Base-by-base conservation (phyloP, 169 alveolate species). In the Cryptosporidium baileyi region DNA sequence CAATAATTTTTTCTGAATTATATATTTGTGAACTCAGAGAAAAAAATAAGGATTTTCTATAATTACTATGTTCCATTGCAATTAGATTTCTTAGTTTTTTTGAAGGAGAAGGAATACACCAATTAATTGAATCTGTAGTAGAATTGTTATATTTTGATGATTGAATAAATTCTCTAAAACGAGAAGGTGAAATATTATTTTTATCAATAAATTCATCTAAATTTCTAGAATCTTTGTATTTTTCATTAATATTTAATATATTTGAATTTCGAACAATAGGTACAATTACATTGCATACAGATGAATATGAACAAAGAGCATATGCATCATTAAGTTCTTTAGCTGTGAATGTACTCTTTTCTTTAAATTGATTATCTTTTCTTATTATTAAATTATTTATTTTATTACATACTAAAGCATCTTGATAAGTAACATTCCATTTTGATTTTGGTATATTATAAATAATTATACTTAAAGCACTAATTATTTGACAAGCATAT, bases 51-150 rank as follows among this genome's bases (percentile, higher is more conserved):
- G 57, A 15, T 9, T 74, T 60, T 15, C 43, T 24, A 7, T 74
- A 74, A 32, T 61, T 51, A 41, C 67, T 74, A 17, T 54, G 85
- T 28, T 74, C 59, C 41, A 51, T 9, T 6, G 43, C 43, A 5
- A 74, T 19, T n/a, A 57, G 24, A 41, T 74, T 74, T 6, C 85
- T 28, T 8, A 74, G 67, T 43, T 74, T 74, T 22, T 74, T 74
- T 9, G 74, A 74, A 3, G 65, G 54, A 32, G 85, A 74, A 7
- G 85, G 61, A 19, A 74, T 22, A 28, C 85, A 74, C 85, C 85
- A 74, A 17, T 47, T 51, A 13, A 49, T 67, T 19, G 74, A 7
- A n/a, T 49, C 40, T 17, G 1, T 13, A 4, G 63, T 49, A 30
- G 22, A 28, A 34, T 34, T 65, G 8, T n/a, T 6, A 36, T 19